A percentile compares a stretch with the other conserved stretches of the same genome.
phyloP scores from a whole-genome alignment of 345 rosid genomes.

The Populus nigra region DNA sequence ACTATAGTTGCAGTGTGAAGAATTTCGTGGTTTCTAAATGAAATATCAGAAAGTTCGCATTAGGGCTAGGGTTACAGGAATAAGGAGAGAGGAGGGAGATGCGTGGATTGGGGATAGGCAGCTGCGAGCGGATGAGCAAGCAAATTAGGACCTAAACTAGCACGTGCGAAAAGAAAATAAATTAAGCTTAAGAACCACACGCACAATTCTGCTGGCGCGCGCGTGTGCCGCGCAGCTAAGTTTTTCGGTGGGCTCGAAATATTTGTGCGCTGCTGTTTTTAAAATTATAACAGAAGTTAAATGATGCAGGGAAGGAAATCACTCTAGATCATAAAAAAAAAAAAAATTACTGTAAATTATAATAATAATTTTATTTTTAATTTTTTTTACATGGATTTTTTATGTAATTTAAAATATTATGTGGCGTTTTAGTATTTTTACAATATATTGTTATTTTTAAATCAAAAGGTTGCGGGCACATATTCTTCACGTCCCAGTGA shows the following conservation, averaged over 20 bases:
- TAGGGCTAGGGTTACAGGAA: constrained; percentile 1
- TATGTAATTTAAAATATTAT: rapidly evolving
- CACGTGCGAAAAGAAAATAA: background rate
- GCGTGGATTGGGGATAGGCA: background rate
- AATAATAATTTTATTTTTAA: no score
- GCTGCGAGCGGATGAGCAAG: background rate
- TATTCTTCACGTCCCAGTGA: no score
- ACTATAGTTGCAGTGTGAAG: constrained; percentile 3
- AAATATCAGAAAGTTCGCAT: background rate
- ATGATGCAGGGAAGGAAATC: no score
- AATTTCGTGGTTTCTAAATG: background rate
- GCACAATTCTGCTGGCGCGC: background rate
- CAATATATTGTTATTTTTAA: no score
- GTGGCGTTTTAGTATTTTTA: no score
- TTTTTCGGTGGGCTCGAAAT: background rate
- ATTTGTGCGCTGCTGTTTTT: no score
- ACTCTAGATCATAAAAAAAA: no score
- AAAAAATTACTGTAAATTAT: no score
- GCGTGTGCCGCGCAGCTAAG: background rate
- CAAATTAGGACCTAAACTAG: background rate
- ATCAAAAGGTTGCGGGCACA: rapidly evolving
- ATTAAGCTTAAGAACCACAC: background rate
- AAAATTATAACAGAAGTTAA: no score
- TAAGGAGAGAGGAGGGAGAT: background rate
- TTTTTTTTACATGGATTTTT: no score